Evolutionary conservation across 1,284 basidiomycete genomes (phyloP).

Genomic region (Apiotrichum domesticum): DNA sequence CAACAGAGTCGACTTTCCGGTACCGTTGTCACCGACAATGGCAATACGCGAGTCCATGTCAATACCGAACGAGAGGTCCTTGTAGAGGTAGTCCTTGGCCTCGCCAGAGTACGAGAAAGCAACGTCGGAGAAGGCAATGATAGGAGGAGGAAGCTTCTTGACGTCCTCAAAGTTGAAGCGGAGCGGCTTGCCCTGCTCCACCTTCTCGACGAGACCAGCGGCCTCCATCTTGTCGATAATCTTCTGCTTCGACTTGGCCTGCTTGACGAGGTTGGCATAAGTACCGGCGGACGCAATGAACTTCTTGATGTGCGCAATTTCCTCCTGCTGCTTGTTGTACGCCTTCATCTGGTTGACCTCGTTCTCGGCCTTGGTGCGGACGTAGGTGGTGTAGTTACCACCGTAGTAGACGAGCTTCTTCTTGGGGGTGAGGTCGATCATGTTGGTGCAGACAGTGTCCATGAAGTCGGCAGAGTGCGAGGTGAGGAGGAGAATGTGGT

Average conservation of each 20-base stretch:
- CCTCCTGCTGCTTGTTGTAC: slow-evolving; percentile 96
- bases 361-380: slow-evolving; percentile 93
- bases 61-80: slow-evolving; percentile 87
- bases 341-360: slow-evolving; percentile 99
- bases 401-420: slow-evolving; percentile 74
- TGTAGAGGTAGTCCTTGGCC: slow-evolving; percentile 80
- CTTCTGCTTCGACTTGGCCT: slow-evolving; percentile 99
- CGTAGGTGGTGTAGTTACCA: slow-evolving; percentile 95
- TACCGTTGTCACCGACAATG: slow-evolving; percentile 97
- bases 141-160: slow-evolving; percentile 87
- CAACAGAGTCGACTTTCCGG: slow-evolving; percentile 94
- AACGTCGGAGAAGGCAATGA: slow-evolving; percentile 91
- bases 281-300: slow-evolving; percentile 98
- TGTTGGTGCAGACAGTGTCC: slow-evolving; percentile 94
- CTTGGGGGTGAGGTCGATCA: slow-evolving; percentile 80
- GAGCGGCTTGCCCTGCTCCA: slow-evolving; percentile 66
- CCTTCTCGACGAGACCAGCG: slow-evolving; percentile 90
- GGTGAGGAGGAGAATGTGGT: slow-evolving; percentile 77
- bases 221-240: slow-evolving; percentile 99
- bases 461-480: slow-evolving; percentile 98
- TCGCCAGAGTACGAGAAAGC: slow-evolving; percentile 92
- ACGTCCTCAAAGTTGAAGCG: slow-evolving; percentile 97
- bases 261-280: slow-evolving; percentile 95
- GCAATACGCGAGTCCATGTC: slow-evolving; percentile 65
- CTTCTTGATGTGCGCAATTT: slow-evolving; percentile 94